Conservation (phyloP, 441 rosid genomes). For the Melastoma candidum region DNA sequence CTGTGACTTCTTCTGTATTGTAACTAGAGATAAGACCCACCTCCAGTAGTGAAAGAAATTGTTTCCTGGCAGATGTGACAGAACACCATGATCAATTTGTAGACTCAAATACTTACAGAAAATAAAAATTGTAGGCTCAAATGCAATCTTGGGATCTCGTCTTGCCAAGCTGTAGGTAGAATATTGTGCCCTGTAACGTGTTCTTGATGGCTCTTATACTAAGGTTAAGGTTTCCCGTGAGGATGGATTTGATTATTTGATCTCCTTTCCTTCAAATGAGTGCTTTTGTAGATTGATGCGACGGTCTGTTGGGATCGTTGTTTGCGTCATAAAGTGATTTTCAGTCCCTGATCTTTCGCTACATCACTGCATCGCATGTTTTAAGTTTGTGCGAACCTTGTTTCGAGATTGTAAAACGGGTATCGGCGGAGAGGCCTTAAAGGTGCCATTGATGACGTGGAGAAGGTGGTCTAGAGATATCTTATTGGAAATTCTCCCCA, state of each 20-base stretch:
- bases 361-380: not conserved
- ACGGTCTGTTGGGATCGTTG: not conserved
- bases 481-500: slow-evolving; percentile 70
- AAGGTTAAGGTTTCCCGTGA: too few species aligned
- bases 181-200: not conserved
- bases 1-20: slow-evolving; percentile 29
- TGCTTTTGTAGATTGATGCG: too few species aligned
- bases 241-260: too few species aligned
- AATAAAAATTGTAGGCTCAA: too few species aligned
- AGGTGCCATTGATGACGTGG: slow-evolving; percentile 66
- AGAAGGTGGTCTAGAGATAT: slow-evolving; percentile 90
- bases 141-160: slow-evolving; percentile 54
- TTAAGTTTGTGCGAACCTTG: slow-evolving; percentile 12
- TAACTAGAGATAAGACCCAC: slow-evolving; percentile 47
- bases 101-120: slow-evolving; percentile 29
- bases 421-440: slow-evolving; percentile 86
- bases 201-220: too few species aligned
- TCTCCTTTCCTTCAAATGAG: too few species aligned
- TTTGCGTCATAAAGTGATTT: not conserved
- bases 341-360: not conserved
- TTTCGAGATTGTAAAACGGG: slow-evolving; percentile 62
- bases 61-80: slow-evolving; percentile 49
- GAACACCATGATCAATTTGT: slow-evolving; percentile 74
- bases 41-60: slow-evolving; percentile 45
- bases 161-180: slow-evolving; percentile 85